phyloP scores from a whole-genome alignment of 1,139 yeast species.

The Yamadazyma membranifaciens region DNA sequence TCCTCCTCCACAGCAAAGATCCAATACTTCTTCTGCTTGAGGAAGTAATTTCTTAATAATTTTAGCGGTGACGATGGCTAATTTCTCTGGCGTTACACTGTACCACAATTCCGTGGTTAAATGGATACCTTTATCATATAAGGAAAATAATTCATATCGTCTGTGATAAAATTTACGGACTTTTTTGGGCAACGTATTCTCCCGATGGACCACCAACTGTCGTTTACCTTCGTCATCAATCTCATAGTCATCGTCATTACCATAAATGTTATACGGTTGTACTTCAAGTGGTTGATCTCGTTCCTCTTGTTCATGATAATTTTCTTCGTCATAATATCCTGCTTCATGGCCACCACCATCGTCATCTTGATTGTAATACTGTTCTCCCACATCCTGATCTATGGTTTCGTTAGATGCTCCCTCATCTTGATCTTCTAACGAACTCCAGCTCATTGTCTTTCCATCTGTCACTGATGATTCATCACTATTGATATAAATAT shows the following conservation, averaged over 20 bases:
- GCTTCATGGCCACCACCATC: not conserved
- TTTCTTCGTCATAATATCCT: constrained; percentile 3
- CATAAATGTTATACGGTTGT: not conserved
- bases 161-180: constrained; percentile 59
- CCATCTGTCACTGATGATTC: not conserved
- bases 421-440: not conserved
- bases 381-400: not conserved
- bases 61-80: constrained; percentile 65
- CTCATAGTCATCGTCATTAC: constrained; percentile 1
- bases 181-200: constrained; percentile 38
- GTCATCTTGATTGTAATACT: not conserved
- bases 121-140: constrained; percentile 67
- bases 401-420: not conserved
- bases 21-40: constrained; percentile 47
- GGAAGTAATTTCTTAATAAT: constrained; percentile 44
- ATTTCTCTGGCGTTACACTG: constrained; percentile 83
- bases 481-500: not conserved
- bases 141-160: constrained; percentile 57
- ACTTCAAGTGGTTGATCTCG: not conserved
- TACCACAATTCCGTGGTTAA: constrained; percentile 83
- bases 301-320: constrained; percentile 2
- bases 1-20: constrained; percentile 94
- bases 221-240: constrained; percentile 1
- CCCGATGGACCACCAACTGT: constrained; percentile 32
- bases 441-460: not conserved